Evolutionary conservation across 371 early-diverging fungal species (phyloP).

Genomic region (Saksenaea vasiformis): DNA sequence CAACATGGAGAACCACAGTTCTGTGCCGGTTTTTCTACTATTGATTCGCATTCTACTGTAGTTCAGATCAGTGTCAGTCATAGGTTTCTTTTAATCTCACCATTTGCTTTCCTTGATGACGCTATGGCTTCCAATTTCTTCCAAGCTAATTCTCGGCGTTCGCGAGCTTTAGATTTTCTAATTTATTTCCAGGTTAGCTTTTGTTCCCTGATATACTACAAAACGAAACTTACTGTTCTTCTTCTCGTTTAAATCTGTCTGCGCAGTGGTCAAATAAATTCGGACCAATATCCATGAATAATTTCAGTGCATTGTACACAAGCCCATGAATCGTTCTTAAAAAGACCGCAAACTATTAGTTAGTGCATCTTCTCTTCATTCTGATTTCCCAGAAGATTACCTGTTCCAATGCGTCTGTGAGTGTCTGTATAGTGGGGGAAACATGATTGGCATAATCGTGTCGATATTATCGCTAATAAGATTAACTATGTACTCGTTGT

Average conservation of each 20-base stretch:
- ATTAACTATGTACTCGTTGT: conserved; percentile 94
- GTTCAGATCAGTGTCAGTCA: not conserved
- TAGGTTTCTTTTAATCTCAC: not conserved
- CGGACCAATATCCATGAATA: conserved; percentile 92
- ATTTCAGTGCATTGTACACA: conserved; percentile 91
- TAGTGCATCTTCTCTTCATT: not conserved
- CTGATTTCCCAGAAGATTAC: conserved; percentile 34
- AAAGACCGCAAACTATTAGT: not conserved
- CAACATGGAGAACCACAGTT: not conserved
- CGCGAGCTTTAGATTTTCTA: not conserved
- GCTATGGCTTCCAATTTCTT: not conserved
- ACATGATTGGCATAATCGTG: conserved; percentile 91
- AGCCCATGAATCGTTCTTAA: conserved; percentile 89
- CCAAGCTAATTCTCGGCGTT: not conserved
- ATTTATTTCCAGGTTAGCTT: not conserved
- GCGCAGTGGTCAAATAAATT: conserved; percentile 90
- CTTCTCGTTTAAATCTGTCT: conserved; percentile 56
- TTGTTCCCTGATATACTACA: not conserved
- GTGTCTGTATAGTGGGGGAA: conserved; percentile 86
- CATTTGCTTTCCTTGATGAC: not conserved
- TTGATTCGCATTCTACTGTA: not conserved
- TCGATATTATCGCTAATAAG: conserved; percentile 89
- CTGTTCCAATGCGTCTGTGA: conserved; percentile 96
- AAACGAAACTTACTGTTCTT: conserved; percentile 6
- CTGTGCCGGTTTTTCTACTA: not conserved